Evolutionary conservation across 768 basidiomycete genomes (phyloP).

Genomic region (Termitomyces eurrhizus): DNA sequence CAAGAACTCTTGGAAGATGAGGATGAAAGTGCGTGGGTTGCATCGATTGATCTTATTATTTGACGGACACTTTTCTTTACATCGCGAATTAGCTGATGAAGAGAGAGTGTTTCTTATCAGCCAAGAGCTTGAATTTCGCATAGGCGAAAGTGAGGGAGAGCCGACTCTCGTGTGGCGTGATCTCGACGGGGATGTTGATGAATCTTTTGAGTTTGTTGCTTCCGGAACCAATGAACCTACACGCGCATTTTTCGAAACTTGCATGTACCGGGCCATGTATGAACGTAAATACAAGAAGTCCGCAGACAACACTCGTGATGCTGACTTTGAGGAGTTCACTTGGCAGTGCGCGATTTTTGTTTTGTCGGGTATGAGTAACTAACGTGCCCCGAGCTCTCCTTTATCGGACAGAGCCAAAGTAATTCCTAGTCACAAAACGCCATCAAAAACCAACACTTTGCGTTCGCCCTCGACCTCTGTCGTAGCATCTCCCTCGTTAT

Average conservation of each 20-base stretch:
- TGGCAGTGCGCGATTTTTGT: conserved; percentile 63
- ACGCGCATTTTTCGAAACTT: conserved; percentile 85
- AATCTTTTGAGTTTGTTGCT: conserved; percentile 91
- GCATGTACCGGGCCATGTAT: conserved; percentile 95
- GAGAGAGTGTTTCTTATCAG: conserved; percentile 91
- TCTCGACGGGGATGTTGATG: conserved; percentile 86
- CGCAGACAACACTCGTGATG: conserved; percentile 64
- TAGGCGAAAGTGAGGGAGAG: conserved; percentile 69
- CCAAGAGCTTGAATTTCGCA: conserved; percentile 84
- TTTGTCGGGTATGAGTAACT: not conserved
- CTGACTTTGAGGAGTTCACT: conserved; percentile 74
- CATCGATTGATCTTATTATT: conserved; percentile 4
- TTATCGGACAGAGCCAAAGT: conserved; percentile 22
- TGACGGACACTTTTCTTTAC: not conserved
- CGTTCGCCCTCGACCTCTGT: conserved; percentile 3
- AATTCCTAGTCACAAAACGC: conserved; percentile 29
- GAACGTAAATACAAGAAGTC: conserved; percentile 82
- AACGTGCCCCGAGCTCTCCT: conserved; percentile 29
- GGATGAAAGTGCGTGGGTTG: conserved; percentile 64
- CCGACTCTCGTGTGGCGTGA: conserved; percentile 91
- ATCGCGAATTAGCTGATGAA: conserved; percentile 67
- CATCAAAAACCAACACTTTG: conserved; percentile 20
- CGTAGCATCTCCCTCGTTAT: conserved; percentile 2
- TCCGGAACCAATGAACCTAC: conserved; percentile 76
- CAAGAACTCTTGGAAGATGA: conserved; percentile 93